A percentile compares a stretch with the other conserved stretches of the same genome.
These are phyloP conservation scores for Coemansia sp. DNA, from an alignment of 192 early-diverging fungal species.

Conservation along the genomic window DNA sequence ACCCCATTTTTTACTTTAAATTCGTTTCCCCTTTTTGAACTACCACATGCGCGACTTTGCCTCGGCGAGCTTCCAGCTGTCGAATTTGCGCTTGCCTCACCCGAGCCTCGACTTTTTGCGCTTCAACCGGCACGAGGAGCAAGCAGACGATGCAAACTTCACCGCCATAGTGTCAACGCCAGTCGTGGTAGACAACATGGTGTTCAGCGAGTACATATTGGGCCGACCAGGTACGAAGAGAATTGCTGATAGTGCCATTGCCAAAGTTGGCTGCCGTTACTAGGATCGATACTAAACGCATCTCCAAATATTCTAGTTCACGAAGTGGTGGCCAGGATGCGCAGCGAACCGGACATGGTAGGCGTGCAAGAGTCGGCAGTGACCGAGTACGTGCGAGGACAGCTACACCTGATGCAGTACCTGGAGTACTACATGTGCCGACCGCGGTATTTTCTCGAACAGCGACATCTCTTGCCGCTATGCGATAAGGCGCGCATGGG, in stretches of 20 bases:
- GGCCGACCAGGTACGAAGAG: slow-evolving; percentile 15
- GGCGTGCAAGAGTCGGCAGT: slow-evolving; percentile 11
- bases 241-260: neutral
- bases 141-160: slow-evolving; percentile 23
- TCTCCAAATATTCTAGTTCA: neutral
- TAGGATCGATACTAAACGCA: neutral
- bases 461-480: slow-evolving; percentile 19
- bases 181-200: slow-evolving; percentile 14
- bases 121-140: slow-evolving; percentile 22
- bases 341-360: slow-evolving; percentile 18
- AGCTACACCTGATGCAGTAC: slow-evolving; percentile 27
- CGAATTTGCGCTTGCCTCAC: slow-evolving; percentile 24
- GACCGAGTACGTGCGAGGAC: slow-evolving; percentile 24
- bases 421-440: slow-evolving; percentile 25
- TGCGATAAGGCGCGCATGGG: slow-evolving; percentile 14
- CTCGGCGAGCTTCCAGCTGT: slow-evolving; percentile 25
- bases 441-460: slow-evolving; percentile 28
- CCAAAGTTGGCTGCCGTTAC: neutral
- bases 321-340: slow-evolving; percentile 14
- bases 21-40: neutral
- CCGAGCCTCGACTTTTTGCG: slow-evolving; percentile 30
- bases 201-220: slow-evolving; percentile 21
- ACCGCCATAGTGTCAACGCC: slow-evolving; percentile 27
- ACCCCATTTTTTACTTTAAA: neutral
- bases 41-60: slow-evolving; percentile 14